phyloP scores from a whole-genome alignment of 2,329 filamentous ascomycete species.

The Phoma sp. region DNA sequence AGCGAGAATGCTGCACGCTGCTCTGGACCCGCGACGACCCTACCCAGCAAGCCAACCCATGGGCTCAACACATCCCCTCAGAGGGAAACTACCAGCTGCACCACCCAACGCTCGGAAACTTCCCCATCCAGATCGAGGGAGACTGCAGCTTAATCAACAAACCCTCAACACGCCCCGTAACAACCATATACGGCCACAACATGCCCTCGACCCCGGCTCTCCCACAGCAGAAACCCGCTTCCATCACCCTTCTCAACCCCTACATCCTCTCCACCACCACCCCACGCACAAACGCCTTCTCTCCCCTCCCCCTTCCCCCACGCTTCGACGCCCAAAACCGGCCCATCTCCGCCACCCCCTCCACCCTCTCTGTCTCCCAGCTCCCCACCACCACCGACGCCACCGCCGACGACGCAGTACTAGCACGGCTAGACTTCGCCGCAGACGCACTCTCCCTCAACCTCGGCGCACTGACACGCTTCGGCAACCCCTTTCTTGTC shows the following conservation, averaged over 20 bases:
- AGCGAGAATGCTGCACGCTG: constrained; percentile 71
- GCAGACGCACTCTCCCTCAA: constrained; percentile 53
- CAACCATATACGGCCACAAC: constrained; percentile 48
- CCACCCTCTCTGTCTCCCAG: constrained; percentile 41
- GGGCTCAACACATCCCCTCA: constrained; percentile 44
- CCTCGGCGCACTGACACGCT: constrained; percentile 49
- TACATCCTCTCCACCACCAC: constrained; percentile 47
- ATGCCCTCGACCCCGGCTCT: constrained; percentile 47
- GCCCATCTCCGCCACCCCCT: constrained; percentile 41
- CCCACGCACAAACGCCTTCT: constrained; percentile 40
- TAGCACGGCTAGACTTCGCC: constrained; percentile 54
- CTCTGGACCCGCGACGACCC: constrained; percentile 63
- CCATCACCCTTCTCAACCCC: constrained; percentile 47
- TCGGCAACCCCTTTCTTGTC: constrained; percentile 54
- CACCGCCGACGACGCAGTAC: constrained; percentile 45
- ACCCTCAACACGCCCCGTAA: constrained; percentile 46
- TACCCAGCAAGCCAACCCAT: constrained; percentile 44
- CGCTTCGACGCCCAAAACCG: constrained; percentile 29
- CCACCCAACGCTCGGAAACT: constrained; percentile 53
- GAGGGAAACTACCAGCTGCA: constrained; percentile 53
- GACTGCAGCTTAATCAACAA: constrained; percentile 48
- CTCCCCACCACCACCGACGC: constrained; percentile 46
- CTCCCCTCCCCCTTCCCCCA: constrained; percentile 38
- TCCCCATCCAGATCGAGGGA: constrained; percentile 52
- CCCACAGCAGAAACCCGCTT: constrained; percentile 33